Base-by-base conservation (phyloP, 2,329 filamentous ascomycete species). In the Scleromitrula shiraiana region DNA sequence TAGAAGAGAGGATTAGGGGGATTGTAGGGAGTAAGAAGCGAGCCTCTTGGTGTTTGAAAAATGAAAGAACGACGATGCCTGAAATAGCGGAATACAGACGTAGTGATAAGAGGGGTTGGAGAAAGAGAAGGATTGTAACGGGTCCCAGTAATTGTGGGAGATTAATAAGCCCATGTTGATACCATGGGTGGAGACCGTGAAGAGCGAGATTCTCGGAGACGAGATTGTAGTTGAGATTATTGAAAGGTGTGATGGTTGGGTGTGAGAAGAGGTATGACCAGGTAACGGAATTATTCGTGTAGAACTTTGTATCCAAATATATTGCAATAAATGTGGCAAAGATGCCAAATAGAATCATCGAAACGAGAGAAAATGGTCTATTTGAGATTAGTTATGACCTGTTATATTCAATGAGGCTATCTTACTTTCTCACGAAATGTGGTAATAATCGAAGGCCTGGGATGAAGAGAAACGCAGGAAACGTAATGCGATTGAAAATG, bases 401-500 rank as follows among this genome's bases (percentile, higher is more conserved):
- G 7, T 22, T 15, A 12, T 10, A n/a, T 20, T 19, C 29, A 20
- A 32, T 17, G 42, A 24, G 15, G 41, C 26, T 19, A 22, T 70
- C 78, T 63, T 68, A 93, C 86, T 83, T 91, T 65, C 82, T 81
- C 65, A 78, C 69, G 63, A 95, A 93, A 70, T 95, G 85, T 56
- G 88, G 88, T 65, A 97, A 72, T 62, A 98, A 74, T 62, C 82
- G 83, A 63, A 95, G 70, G 29, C 84, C 83, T 45, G 93, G 91
- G 63, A 96, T 80, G 50, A 95, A 66, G 53, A 98, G 69, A 65
- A 95, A 98, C 12, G 90, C 91, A 38, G 91, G 91, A 66, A 97
- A 97, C 8, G 93, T 98, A 61, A 97, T 96, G 56, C 93, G 82
- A 68, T 97, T 98, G 69, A 98, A 98, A 50, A 91, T 71, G 41